Evolutionary conservation across 2,329 filamentous ascomycete species (phyloP).

Genomic region (Cadophora sp.): DNA sequence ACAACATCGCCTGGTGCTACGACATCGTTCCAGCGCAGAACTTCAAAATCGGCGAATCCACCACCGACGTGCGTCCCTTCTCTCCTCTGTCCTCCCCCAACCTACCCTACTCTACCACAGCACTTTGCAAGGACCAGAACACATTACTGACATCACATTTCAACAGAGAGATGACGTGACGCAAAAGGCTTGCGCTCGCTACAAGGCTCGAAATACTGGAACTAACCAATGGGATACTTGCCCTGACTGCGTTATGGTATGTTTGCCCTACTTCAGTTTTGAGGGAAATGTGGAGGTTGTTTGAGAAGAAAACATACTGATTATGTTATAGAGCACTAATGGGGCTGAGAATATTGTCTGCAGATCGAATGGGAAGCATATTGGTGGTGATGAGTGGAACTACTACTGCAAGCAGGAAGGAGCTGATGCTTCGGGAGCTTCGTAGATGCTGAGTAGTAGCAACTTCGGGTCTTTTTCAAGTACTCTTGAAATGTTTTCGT

Average conservation of each 20-base stretch:
- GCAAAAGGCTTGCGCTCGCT: constrained; percentile 3
- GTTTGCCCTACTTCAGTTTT: neutral
- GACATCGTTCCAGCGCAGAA: neutral
- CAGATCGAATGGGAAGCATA: constrained; percentile 4
- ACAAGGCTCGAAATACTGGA: constrained; percentile 16
- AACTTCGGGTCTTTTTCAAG: no score
- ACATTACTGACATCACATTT: neutral
- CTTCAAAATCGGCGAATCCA: neutral
- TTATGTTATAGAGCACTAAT: neutral
- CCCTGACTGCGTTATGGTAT: constrained; percentile 13
- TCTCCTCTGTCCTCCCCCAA: no score
- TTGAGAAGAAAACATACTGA: neutral
- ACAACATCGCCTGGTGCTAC: neutral
- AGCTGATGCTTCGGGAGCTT: neutral
- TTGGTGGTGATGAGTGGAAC: constrained; percentile 11
- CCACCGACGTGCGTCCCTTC: neutral
- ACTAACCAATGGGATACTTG: constrained; percentile 14
- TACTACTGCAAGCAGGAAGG: constrained; percentile 12
- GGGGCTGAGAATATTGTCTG: neutral
- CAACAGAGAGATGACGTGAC: constrained; percentile 10
- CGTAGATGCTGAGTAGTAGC: neutral
- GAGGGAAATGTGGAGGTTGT: no score
- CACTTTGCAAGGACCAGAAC: no score
- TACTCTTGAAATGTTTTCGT: no score
- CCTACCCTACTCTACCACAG: no score